A percentile compares a stretch with the other conserved stretches of the same genome.
These are phyloP conservation scores for Coelastrella sp. DNA, from an alignment of 139 green algal species.

Conservation along the genomic window DNA sequence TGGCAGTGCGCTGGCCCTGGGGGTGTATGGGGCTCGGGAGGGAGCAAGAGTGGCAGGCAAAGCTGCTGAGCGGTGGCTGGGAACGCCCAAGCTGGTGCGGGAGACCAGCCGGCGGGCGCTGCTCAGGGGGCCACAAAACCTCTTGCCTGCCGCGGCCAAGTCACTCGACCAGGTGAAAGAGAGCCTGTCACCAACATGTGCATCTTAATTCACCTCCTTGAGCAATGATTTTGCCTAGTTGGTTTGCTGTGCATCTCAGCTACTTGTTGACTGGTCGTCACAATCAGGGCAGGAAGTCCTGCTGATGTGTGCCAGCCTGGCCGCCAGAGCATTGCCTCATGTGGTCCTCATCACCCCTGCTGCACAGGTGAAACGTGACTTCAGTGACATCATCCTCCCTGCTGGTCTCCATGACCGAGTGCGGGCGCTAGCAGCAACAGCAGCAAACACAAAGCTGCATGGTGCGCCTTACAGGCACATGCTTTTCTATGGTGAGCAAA, in stretches of 20 bases:
- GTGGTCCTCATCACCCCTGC: neutral
- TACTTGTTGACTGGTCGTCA: neutral
- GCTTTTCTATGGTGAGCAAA: conserved; percentile 78
- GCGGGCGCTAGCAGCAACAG: conserved; percentile 83
- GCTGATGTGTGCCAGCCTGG: neutral
- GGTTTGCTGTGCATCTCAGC: neutral
- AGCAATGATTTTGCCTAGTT: neutral
- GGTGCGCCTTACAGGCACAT: conserved; percentile 97
- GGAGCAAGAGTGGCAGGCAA: conserved; percentile 79
- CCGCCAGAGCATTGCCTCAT: neutral
- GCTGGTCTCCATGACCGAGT: conserved; percentile 87
- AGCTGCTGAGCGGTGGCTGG: conserved; percentile 85
- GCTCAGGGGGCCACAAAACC: conserved; percentile 10
- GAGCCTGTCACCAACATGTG: neutral
- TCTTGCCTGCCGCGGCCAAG: conserved; percentile 25
- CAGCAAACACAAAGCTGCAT: conserved; percentile 94
- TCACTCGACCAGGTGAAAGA: conserved; percentile 20
- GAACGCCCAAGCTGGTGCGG: conserved; percentile 84
- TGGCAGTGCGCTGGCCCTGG: conserved; percentile 82
- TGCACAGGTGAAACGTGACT: conserved; percentile 70
- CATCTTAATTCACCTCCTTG: too few relatives aligned
- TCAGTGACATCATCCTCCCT: conserved; percentile 93
- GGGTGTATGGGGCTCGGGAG: conserved; percentile 90
- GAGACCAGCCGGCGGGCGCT: conserved; percentile 15
- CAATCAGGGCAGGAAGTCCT: neutral